Evolutionary conservation across 805 yeast genomes (phyloP), one percentile per base, ranked within the genome.

Genomic region (Barnettozyma populi): DNA sequence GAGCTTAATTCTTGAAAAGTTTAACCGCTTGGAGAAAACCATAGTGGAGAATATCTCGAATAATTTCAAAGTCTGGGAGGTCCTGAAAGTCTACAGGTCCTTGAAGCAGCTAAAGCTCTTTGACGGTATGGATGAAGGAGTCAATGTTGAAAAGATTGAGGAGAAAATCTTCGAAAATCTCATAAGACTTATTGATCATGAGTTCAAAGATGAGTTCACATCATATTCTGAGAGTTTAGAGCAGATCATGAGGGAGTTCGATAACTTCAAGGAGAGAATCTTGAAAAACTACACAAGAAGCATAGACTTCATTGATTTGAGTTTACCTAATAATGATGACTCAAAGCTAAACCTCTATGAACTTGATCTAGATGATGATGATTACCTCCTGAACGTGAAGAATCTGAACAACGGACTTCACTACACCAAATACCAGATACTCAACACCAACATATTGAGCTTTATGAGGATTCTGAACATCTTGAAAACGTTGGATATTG

Each of bases 331-430:
- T 23, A 18, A 27, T 7, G 23, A 27, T 2, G 40, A 41, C 3
- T 24, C 31, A 24, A 46, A 45, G 11, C 31, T 44, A 18, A 46
- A 48, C n/a, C 20, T 53, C 4, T 53, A 50, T 36, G 37, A 44
- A 1, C 32, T 52, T 7, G 44, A 50, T 31, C 36, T 36, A 14
- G 38, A 52, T 20, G 43, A 41, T n/a, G 24, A 8, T 14, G 41
- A 47, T 18, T 43, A 49, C 18, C 38, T 53, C 16, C 8, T 10
- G 10, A 44, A 50, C 4, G 34, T 54, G n/a, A 42, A 47, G 25
- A 45, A 43, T 39, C 10, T 54, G 29, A 52, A 47, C 20, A 44
- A 50, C 40, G 57, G 56, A 0, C 41, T 54, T 9, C 41, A 42
- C 4, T 44, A 32, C 25, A 10, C 31, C 11, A 25, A 29, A 14